Base-by-base conservation (phyloP, 257 asterid genomes). In the Leonotis leonurus region DNA sequence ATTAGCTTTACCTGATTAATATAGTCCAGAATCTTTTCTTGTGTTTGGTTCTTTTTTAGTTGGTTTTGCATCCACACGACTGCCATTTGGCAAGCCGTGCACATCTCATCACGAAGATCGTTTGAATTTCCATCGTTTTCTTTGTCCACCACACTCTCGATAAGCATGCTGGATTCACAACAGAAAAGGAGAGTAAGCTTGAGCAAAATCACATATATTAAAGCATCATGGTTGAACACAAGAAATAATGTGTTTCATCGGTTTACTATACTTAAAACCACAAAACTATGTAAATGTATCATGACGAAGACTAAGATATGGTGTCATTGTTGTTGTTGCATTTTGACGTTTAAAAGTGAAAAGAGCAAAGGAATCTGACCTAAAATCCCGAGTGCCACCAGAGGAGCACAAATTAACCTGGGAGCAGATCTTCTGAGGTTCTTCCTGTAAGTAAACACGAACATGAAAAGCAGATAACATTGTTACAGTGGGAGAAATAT, bases 1-100 rank as follows among this genome's bases (percentile, higher is more conserved):
- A 27, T 37, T 37, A 56, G 44, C 10, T 71, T 17, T 72, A 83
- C 97, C 90, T 85, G 65, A 54, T 90, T 80, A 53, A 85, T 74
- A 56, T 85, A 90, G 83, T 83, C 81, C 76, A 87, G 70, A 40
- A 90, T 87, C 56, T 70, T 74, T 5, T 83, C 90, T 77, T 83
- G 83, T 1, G 95, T 80, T 65, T 81, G 58, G 54, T 90, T 87
- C 29, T 33, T 78, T 39, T 54, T 81, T 27, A 90, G 44, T 71
- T 87, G 88, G 64, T 72, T 85, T 69, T 90, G 95, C 81, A 85
- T 83, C 97, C 97, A 90, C 0, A 90, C 84, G 50, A 87, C 97
- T 50, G 97, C 96, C 97, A 87, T 83, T 72, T 85, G 70, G 63
- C 97, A 87, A 56, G 82, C 86, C 62, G 74, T 44, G 69, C 96